Base-by-base conservation (phyloP, 768 basidiomycete genomes). In the Coprinopsis marcescibilis region DNA sequence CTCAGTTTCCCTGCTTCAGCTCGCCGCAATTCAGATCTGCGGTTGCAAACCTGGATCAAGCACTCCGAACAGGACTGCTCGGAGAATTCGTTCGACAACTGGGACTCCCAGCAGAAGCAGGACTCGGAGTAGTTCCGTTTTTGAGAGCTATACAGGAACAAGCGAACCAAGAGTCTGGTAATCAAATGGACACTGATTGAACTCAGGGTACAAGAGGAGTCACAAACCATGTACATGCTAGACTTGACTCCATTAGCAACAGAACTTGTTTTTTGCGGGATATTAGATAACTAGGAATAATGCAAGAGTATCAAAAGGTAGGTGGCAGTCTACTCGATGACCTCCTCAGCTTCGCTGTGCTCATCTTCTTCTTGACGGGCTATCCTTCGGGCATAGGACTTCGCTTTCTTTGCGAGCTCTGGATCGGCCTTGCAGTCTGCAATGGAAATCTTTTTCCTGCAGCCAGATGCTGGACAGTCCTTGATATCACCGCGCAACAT, bases 81-180 rank as follows among this genome's bases (percentile, higher is more conserved):
- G 83, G 81, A 4, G 78, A 75, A 1, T 70, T 94, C 15, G 89
- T 95, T 48, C 69, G 81, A 26, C 76, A 81, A 20, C 69, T 96
- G 5, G 92, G 91, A 2, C 66, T 96, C 29, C 88, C 89, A 0
- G 89, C 86, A 57, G 85, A 85, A 55, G 92, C 92, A 6, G 92
- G 90, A 0, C 74, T 73, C 3, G 80, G 89, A 3, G 72, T 93
- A 4, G 78, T 69, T 33, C 80, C 88, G 4, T 95, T 95, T 63
- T 68, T 96, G 62, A 73, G 81, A 30, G 90, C 88, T 2, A 73
- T 95, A 23, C 79, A 76, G 49, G 87, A 85, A 51, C 83, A 93
- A 60, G 86, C 82, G 32, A 48, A 50, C 14, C 46, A 47, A 3
- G 51, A 48, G 20, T 42, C 36, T 30, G 52, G 68, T 21, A 82